Evolutionary conservation across 208 protist genomes (phyloP), one percentile per base, ranked within the genome.

Genomic region (Plasmodiophora brassicae): DNA sequence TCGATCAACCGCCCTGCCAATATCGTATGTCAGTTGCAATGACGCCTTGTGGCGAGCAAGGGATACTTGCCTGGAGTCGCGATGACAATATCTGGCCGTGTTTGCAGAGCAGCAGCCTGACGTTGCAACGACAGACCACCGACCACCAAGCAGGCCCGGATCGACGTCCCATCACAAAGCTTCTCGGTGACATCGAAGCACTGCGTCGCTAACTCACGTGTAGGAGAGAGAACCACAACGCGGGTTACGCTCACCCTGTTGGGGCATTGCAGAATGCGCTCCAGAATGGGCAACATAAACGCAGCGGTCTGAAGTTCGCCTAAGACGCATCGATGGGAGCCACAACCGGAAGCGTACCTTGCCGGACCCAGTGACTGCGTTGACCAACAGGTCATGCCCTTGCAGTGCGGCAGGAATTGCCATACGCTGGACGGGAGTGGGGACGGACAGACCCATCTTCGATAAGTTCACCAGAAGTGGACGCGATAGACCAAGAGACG

Each of bases 281-380:
- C 88, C 0, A 91, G 14, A 46, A 89, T 91, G 10, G 90, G 90
- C 45, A 91, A 85, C 45, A 88, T 28, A 41, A 91, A 91, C 0
- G 90, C 88, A 41, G 54, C 46, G 38, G 90, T 91, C 50, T 57
- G 25, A 14, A 57, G 14, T 57, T 28, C 50, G 25, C 25, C 50
- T 28, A 28, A 28, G 25, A 28, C 25, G 25, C 25, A 57, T 57
- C 25, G 50, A 57, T 57, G 50, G 50, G 25, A 14, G 50, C 50
- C 14, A 25, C 50, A 14, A 57, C 25, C 50, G 14, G n/a, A 57
- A 14, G 25, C 50, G 25, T 57, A 57, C 50, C 35, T 92, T 92
- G 36, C 90, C 90, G 38, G 89, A 91, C 0, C 90, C 90, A 22
- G 90, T 91, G 14, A 90, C 84, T n/a, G 89, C 89, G 0, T 41